Evolutionary conservation across 768 basidiomycete species (phyloP), one percentile per base, ranked within the genome.

Genomic region (Scleroderma bovista): DNA sequence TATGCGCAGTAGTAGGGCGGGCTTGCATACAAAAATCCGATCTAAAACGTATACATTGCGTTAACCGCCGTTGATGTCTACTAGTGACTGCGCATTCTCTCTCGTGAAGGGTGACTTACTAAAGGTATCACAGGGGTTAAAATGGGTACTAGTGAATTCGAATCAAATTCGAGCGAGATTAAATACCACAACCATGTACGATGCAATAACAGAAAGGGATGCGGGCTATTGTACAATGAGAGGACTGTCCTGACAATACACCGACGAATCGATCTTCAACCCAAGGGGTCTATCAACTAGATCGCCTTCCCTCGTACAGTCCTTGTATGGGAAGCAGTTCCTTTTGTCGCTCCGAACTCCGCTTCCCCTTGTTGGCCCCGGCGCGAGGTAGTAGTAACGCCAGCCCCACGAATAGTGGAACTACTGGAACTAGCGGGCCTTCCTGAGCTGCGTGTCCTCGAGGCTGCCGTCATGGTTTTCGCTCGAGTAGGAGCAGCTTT

Each of bases 211-310:
- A 43, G 38, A 43, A 6, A 6, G 16, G 34, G 33, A 45, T 46
- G 55, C 44, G 33, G 32, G 49, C 43, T 67, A 58, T 29, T 59
- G 31, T 66, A 67, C 67, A 66, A 6, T 58, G 54, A 44, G 54
- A 44, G 39, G 45, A 52, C 17, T 29, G 46, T 40, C 24, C 11
- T 23, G 41, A 26, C 1, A 12, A n/a, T 43, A n/a, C 41, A 29
- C 24, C 6, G 24, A 43, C 24, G 16, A 38, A n/a, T 31, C 20
- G 22, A 31, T n/a, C 9, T 55, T 38, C 50, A 2, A 43, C 33
- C 15, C 16, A n/a, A 36, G 20, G 26, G 26, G n/a, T 32, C 39
- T 46, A 45, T 39, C 17, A 38, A 7, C 46, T 57, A 65, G 22
- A 31, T 37, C 37, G 36, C 53, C 44, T 51, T 59, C 48, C 58